Evolutionary conservation across 2,329 filamentous ascomycete species (phyloP).

Genomic region (Trematosphaeria pertusa): DNA sequence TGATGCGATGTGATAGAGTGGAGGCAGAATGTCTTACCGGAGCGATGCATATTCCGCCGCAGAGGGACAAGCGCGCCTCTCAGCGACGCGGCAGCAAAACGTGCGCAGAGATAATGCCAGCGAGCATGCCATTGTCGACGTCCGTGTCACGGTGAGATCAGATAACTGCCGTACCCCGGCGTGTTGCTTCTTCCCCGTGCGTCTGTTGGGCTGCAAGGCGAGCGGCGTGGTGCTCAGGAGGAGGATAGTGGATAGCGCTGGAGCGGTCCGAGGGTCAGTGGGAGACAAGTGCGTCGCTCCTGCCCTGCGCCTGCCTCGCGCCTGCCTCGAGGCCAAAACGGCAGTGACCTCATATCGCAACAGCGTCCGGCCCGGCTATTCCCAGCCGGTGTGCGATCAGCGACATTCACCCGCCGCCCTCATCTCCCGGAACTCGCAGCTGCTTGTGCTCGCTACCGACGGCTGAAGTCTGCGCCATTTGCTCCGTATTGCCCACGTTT

Average conservation of each 20-base stretch:
- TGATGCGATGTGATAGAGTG: slow-evolving; percentile 15
- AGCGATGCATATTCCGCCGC: slow-evolving; percentile 25
- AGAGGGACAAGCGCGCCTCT: slow-evolving; percentile 17
- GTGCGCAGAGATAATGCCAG: slow-evolving; percentile 16
- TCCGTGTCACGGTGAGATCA: slow-evolving; percentile 14
- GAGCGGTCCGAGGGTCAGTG: no score
- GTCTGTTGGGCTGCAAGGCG: slow-evolving; percentile 21
- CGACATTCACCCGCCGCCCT: slow-evolving; percentile 24
- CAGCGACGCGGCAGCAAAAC: slow-evolving; percentile 22
- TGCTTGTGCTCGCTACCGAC: slow-evolving; percentile 35
- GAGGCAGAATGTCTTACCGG: slow-evolving; percentile 20
- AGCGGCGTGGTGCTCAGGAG: slow-evolving; percentile 18
- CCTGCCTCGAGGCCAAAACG: neutral
- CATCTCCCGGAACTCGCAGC: slow-evolving; percentile 19
- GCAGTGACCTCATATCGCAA: slow-evolving; percentile 11
- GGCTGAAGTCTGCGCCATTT: slow-evolving; percentile 23
- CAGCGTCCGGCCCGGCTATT: slow-evolving; percentile 19
- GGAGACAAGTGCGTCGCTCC: neutral
- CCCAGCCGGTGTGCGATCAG: slow-evolving; percentile 27
- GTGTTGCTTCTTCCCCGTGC: slow-evolving; percentile 23
- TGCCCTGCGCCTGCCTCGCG: neutral
- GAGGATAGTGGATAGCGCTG: no score
- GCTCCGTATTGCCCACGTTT: slow-evolving; percentile 27
- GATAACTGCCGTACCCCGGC: slow-evolving; percentile 8
- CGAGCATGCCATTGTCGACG: slow-evolving; percentile 14